Evolutionary conservation across 2,329 filamentous ascomycete genomes (phyloP).

Genomic region (Microdochium bolleyi): DNA sequence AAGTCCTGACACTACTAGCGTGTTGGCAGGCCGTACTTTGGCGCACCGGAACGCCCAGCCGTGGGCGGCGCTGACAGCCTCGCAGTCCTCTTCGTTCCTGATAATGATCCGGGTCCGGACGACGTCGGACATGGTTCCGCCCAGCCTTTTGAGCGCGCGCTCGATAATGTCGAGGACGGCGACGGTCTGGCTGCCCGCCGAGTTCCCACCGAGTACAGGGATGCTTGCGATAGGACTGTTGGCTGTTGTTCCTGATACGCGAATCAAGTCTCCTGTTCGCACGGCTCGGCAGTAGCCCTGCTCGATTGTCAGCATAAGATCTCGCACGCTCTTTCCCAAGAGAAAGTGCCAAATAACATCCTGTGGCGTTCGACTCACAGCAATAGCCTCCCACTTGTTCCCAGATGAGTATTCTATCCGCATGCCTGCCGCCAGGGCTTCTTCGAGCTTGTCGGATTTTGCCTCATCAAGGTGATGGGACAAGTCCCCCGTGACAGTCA

Average conservation of each 20-base stretch:
- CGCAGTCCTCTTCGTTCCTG: constrained; percentile 12
- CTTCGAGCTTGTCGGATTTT: constrained; percentile 4
- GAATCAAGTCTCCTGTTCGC: constrained; percentile 13
- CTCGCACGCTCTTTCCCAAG: not conserved
- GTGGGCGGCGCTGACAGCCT: constrained; percentile 16
- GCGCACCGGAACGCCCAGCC: constrained; percentile 17
- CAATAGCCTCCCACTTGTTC: constrained; percentile 21
- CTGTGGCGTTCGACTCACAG: constrained; percentile 7
- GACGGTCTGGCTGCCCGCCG: constrained; percentile 16
- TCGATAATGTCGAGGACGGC: constrained; percentile 18
- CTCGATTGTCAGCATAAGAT: not conserved
- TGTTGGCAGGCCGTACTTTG: constrained; percentile 12
- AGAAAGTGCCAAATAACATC: not conserved
- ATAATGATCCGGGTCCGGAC: constrained; percentile 18
- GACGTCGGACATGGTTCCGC: constrained; percentile 14
- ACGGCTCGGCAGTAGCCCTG: constrained; percentile 21
- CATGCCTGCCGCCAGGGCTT: constrained; percentile 11
- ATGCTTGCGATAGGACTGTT: constrained; percentile 10
- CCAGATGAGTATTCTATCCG: constrained; percentile 19
- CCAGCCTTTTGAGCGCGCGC: constrained; percentile 14
- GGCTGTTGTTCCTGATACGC: constrained; percentile 22
- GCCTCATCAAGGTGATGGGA: constrained; percentile 15
- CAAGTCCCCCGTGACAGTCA: constrained; percentile 21
- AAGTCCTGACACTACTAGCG: constrained; percentile 6
- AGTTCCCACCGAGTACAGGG: constrained; percentile 12